Evolutionary conservation across 495 filamentous ascomycete species (phyloP).

Genomic region (Penicillium goetzii): DNA sequence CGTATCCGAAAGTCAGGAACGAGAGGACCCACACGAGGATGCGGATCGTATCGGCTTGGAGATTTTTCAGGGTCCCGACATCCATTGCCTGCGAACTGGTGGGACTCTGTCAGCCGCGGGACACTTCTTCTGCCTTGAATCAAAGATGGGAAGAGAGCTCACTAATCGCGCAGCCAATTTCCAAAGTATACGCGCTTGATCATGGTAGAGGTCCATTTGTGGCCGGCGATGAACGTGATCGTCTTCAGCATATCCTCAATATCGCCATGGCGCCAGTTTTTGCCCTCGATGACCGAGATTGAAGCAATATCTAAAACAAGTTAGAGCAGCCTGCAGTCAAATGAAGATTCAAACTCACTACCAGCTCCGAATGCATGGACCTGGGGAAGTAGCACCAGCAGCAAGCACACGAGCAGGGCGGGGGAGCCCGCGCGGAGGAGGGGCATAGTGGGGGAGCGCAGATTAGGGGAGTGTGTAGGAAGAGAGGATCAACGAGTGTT

Average conservation of each 20-base stretch:
- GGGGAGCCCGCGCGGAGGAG: constrained; percentile 37
- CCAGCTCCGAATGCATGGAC: constrained; percentile 86
- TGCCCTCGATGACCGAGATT: constrained; percentile 89
- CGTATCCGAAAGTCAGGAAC: constrained; percentile 93
- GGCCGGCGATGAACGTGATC: constrained; percentile 81
- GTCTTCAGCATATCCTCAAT: constrained; percentile 94
- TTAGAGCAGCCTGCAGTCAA: constrained; percentile 2
- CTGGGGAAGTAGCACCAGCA: constrained; percentile 60
- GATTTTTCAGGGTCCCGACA: constrained; percentile 84
- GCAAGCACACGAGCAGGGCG: constrained; percentile 55
- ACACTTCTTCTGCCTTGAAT: not conserved
- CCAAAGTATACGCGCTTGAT: constrained; percentile 93
- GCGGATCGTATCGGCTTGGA: constrained; percentile 88
- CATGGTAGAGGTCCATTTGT: constrained; percentile 93
- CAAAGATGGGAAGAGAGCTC: constrained; percentile 13
- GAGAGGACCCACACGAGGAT: constrained; percentile 89
- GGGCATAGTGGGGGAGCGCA: constrained; percentile 30
- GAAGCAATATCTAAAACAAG: constrained; percentile 71
- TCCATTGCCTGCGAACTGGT: constrained; percentile 85
- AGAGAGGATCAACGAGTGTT: not conserved
- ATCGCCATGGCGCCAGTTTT: constrained; percentile 97
- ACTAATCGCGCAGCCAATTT: constrained; percentile 56
- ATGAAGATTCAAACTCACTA: constrained; percentile 46
- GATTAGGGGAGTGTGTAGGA: not conserved
- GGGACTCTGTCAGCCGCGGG: constrained; percentile 18